Evolutionary conservation across 495 filamentous ascomycete genomes (phyloP).

Genomic region (Hypoxylon crocopeplum): DNA sequence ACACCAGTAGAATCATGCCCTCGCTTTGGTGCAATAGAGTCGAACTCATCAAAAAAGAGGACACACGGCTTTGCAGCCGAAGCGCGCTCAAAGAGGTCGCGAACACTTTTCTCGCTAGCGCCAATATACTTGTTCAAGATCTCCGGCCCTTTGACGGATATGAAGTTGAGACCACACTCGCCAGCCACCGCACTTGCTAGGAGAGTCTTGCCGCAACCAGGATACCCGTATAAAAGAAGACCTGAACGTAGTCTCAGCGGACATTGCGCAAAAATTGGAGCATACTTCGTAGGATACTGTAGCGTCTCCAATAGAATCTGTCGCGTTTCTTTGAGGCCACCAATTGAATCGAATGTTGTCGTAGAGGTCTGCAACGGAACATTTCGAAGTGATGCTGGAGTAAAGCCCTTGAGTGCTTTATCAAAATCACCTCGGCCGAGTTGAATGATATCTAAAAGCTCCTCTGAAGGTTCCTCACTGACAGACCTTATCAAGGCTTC

Average conservation of each 20-base stretch:
- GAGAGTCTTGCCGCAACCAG: slow-evolving; percentile 95
- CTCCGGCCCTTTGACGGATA: slow-evolving; percentile 96
- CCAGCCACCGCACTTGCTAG: slow-evolving; percentile 92
- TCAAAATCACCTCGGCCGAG: slow-evolving; percentile 79
- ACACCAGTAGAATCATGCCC: slow-evolving; percentile 97
- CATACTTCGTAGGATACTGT: slow-evolving; percentile 97
- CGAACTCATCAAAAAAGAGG: slow-evolving; percentile 98
- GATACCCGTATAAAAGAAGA: slow-evolving; percentile 90
- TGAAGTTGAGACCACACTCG: slow-evolving; percentile 97
- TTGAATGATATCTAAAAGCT: slow-evolving; percentile 53
- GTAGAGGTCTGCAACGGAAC: slow-evolving; percentile 90
- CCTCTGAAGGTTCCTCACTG: slow-evolving; percentile 42
- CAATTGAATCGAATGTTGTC: slow-evolving; percentile 88
- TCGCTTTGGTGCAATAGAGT: slow-evolving; percentile 94
- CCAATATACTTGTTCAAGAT: slow-evolving; percentile 99
- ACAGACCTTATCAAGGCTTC: slow-evolving; percentile 87
- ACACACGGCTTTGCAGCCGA: slow-evolving; percentile 89
- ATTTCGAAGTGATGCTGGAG: slow-evolving; percentile 89
- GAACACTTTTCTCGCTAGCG: slow-evolving; percentile 90
- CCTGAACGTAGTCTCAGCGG: slow-evolving; percentile 92
- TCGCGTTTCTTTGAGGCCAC: slow-evolving; percentile 83
- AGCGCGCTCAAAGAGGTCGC: slow-evolving; percentile 92
- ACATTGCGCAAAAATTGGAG: slow-evolving; percentile 95
- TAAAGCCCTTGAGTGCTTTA: slow-evolving; percentile 85
- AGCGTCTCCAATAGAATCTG: slow-evolving; percentile 90